phyloP scores from a whole-genome alignment of 345 rosid species.

The Carallia pectinifolia region DNA sequence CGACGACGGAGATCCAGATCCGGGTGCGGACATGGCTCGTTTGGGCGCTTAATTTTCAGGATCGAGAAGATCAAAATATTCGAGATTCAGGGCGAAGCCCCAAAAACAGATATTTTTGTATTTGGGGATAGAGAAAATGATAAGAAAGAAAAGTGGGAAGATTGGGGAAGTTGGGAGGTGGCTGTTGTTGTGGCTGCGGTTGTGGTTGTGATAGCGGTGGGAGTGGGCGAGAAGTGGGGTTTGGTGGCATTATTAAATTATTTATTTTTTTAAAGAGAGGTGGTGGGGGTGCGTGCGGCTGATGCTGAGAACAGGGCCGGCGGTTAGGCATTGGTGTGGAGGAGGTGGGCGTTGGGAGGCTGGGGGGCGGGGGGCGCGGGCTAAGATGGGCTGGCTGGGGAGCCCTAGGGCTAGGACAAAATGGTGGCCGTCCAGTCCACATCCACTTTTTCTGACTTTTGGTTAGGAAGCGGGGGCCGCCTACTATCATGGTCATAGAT shows the following conservation, averaged over 20 bases:
- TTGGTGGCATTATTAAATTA: slow-evolving; percentile 41
- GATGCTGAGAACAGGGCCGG: slow-evolving; percentile 32
- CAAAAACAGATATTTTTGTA: not conserved
- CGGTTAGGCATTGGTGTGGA: slow-evolving; percentile 1
- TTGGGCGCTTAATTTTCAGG: not conserved
- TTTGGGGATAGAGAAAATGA: not conserved
- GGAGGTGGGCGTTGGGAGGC: too few species aligned
- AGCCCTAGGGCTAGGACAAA: too few species aligned
- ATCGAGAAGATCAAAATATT: not conserved
- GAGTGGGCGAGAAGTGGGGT: slow-evolving; percentile 37
- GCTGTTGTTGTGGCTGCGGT: not conserved
- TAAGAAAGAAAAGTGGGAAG: slow-evolving; percentile 1
- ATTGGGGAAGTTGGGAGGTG: slow-evolving; percentile 15
- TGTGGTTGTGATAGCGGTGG: slow-evolving; percentile 2
- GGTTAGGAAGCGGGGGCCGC: too few species aligned
- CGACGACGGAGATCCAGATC: slow-evolving; percentile 10
- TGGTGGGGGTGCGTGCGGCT: slow-evolving; percentile 43
- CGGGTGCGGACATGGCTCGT: slow-evolving; percentile 11
- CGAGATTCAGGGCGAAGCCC: not conserved
- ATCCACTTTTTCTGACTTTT: too few species aligned
- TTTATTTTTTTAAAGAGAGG: not conserved
- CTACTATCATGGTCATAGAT: too few species aligned
- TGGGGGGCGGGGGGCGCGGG: slow-evolving; percentile 7
- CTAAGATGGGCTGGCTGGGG: not conserved
- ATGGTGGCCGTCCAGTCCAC: too few species aligned